Base-by-base conservation (phyloP, 768 basidiomycete species). In the Pleurotus ostreatus region DNA sequence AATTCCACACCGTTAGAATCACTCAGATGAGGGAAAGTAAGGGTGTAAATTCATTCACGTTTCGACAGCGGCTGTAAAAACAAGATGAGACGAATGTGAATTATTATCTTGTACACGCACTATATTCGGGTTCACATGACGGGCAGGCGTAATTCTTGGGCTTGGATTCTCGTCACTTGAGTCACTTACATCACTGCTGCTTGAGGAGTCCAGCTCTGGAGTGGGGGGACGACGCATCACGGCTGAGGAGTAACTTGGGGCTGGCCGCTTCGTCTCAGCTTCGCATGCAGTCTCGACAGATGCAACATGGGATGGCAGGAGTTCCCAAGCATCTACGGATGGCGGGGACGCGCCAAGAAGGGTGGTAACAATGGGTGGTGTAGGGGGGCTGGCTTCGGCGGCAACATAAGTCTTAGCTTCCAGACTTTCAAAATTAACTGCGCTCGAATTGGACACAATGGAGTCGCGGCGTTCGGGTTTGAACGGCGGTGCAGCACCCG, bases 11-110 rank as follows among this genome's bases (percentile, higher is more conserved):
- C 67, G 62, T 64, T 57, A 56, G 59, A 55, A 58, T 23, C 56
- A 34, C 51, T 46, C 56, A 58, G 26, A 38, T 46, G 18, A 34
- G 30, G 30, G 30, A 34, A 9, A 34, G 48, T 47, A 47, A 22
- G 26, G 56, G 46, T 44, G 22, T 26, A 48, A 34, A 49, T 40
- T 58, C 47, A 79, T 82, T 57, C 66, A 86, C 85, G 83, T 65
- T 85, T 86, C 47, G 80, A 82, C 59, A 86, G 74, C 57, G 78
- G 71, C 84, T 85, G 64, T 53, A 51, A 38, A 54, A 47, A 44
- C 22, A 40, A 60, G 61, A 63, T 57, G 49, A 30, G 55, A 66
- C 58, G 63, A 57, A 57, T 61, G 56, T 41, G 55, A 54, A 62
- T 59, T n/a, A 34, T 34, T 34, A 34, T 34, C 8, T 34, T 11